Base-by-base conservation (phyloP, 2,329 filamentous ascomycete genomes). In the Fusarium algeriense region DNA sequence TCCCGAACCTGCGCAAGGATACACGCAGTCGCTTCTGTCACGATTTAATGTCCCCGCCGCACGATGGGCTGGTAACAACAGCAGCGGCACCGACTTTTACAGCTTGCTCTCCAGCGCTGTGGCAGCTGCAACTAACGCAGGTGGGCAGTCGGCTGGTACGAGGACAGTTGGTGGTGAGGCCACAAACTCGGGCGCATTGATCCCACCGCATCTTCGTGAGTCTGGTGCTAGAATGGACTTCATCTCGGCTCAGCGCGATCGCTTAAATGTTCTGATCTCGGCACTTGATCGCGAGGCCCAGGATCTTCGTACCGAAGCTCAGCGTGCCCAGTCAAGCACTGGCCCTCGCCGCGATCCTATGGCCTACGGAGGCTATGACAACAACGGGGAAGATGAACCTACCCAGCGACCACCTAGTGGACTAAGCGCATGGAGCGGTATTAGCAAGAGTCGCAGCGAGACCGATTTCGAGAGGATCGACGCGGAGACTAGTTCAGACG, bases 401-500 rank as follows among this genome's bases (percentile, higher is more conserved):
- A 76, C 79, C 6, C 80, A 85, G 67, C 81, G 86, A 55, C 83
- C 82, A 34, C 79, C 83, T 65, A 84, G 84, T 79, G 84, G 86
- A n/a, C 80, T 85, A 49, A 85, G 84, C 71, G 80, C 80, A 54
- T 81, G 81, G 75, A 87, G 86, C 67, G 89, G 85, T 6, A 82
- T 97, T 75, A 91, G 89, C 75, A 95, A 95, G 83, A 95, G 93
- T 77, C 90, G 90, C 70, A 97, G 93, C 79, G 94, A 97, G 78
- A 89, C 88, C 23, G 95, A 97, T 75, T 98, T 98, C 77, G 94
- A 97, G 77, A 93, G 93, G 79, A 93, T 97, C 73, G 92, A 96
- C 69, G 90, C 91, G 37, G 92, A 95, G 77, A 91, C 90, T 76
- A 87, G 86, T 13, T 83, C 83, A 30, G 90, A 89, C 76, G 88